Percentiles rank a stretch among this genome's conserved stretches.
Conservation (phyloP, 768 basidiomycete genomes). For the Suillus discolor region DNA sequence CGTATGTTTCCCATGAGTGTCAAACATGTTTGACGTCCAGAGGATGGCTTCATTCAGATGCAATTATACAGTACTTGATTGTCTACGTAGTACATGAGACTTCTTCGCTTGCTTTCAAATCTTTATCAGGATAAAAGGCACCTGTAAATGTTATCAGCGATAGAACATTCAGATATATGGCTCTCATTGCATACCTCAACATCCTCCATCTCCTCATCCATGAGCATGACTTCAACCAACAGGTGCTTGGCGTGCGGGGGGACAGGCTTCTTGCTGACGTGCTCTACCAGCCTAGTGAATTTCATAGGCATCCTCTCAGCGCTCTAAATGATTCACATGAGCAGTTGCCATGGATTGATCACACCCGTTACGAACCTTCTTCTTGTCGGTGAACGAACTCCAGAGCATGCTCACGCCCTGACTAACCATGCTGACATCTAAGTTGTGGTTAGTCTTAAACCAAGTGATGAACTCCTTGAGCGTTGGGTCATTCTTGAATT, state of each 20-base stretch:
- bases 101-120: conserved; percentile 41
- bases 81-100: conserved; percentile 9
- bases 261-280: conserved; percentile 93
- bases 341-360: conserved; percentile 1
- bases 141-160: conserved; percentile 40
- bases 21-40: neutral
- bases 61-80: conserved; percentile 12
- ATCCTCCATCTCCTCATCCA: conserved; percentile 91
- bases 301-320: conserved; percentile 87
- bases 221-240: conserved; percentile 92
- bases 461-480: conserved; percentile 81
- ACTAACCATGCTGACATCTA: conserved; percentile 94
- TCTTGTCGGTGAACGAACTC: conserved; percentile 90
- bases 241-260: conserved; percentile 82
- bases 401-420: conserved; percentile 98
- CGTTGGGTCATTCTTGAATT: conserved; percentile 88
- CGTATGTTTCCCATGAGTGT: neutral
- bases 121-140: conserved; percentile 80
- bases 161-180: neutral
- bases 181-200: conserved; percentile 66
- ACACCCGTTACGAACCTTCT: conserved; percentile 64
- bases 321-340: conserved; percentile 49
- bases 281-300: conserved; percentile 89
- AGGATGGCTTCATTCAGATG: neutral
- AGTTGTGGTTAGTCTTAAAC: conserved; percentile 83